Evolutionary conservation across 202 grass and related monocot genomes (phyloP).

Genomic region (Elaeis oleifera): DNA sequence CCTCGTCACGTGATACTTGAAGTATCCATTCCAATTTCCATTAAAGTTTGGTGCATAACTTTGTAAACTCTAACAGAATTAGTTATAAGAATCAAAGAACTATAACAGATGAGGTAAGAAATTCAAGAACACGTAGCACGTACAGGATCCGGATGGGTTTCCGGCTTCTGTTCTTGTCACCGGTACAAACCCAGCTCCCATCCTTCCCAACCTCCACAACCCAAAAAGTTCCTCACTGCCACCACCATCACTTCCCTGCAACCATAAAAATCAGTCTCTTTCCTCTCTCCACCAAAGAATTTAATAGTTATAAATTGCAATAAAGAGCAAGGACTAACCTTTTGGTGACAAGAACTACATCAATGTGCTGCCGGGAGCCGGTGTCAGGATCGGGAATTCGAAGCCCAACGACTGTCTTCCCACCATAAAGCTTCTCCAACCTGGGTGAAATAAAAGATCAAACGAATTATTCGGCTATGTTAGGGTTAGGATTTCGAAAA

Average conservation of each 20-base stretch:
- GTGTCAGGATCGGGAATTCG: constrained; percentile 84
- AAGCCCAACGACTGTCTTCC: constrained; percentile 77
- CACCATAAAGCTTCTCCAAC: constrained; percentile 78
- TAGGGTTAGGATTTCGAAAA: background rate
- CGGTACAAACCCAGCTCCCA: constrained; percentile 60
- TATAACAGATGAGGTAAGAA: constrained; percentile 7
- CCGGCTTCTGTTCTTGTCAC: constrained; percentile 54
- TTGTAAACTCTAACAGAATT: background rate
- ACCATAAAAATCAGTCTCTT: background rate
- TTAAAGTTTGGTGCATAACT: no score
- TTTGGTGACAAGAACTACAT: constrained; percentile 71
- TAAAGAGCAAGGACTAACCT: constrained; percentile 23
- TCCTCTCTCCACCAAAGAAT: background rate
- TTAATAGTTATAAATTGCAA: background rate
- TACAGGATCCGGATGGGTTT: constrained; percentile 61
- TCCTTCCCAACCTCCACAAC: constrained; percentile 61
- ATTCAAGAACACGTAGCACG: constrained; percentile 9
- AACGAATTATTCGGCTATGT: no score
- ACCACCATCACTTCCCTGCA: constrained; percentile 81
- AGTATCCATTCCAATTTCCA: no score
- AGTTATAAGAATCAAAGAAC: background rate
- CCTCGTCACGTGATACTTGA: no score
- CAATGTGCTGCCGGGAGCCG: constrained; percentile 62
- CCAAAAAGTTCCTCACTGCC: constrained; percentile 52
- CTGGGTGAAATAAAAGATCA: constrained; percentile 15